Conservation (phyloP, 1,139 yeast species). For the Candida mesenterica region DNA sequence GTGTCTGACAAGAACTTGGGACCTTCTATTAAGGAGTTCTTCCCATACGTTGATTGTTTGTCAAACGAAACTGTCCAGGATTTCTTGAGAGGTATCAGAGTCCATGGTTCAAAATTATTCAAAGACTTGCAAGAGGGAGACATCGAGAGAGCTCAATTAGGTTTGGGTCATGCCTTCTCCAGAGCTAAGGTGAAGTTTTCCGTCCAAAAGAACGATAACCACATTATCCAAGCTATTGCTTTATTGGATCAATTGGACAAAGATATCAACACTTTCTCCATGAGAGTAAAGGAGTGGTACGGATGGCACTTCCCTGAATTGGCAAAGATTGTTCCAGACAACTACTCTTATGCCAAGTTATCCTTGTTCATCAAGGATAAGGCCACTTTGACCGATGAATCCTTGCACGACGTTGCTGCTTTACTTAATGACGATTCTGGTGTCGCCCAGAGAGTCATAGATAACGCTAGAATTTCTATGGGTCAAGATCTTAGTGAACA, state of each 20-base stretch:
- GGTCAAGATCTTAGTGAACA: conserved; percentile 96
- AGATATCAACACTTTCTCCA: conserved; percentile 95
- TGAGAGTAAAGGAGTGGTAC: conserved; percentile 99
- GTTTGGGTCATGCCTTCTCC: conserved; percentile 98
- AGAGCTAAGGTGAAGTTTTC: conserved; percentile 98
- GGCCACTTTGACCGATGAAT: conserved; percentile 76
- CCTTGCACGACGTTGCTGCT: conserved; percentile 86
- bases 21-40: conserved; percentile 88
- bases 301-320: conserved; percentile 99
- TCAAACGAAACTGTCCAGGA: conserved; percentile 94
- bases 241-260: conserved; percentile 94
- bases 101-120: conserved; percentile 82
- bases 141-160: conserved; percentile 95
- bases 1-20: conserved; percentile 95
- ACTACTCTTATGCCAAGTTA: conserved; percentile 81
- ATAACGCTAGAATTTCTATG: conserved; percentile 89
- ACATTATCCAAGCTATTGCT: conserved; percentile 97
- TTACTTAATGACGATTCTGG: conserved; percentile 91
- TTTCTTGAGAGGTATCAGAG: conserved; percentile 90
- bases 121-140: conserved; percentile 95
- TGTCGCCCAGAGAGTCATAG: conserved; percentile 87
- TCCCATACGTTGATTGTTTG: conserved; percentile 87
- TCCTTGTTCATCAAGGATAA: conserved; percentile 86
- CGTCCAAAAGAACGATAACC: conserved; percentile 97
- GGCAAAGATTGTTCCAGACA: conserved; percentile 92